These are phyloP conservation scores for Globisporangium rhizosaccharum DNA, from an alignment of 352 stramenopile species.

Conservation along the genomic window DNA sequence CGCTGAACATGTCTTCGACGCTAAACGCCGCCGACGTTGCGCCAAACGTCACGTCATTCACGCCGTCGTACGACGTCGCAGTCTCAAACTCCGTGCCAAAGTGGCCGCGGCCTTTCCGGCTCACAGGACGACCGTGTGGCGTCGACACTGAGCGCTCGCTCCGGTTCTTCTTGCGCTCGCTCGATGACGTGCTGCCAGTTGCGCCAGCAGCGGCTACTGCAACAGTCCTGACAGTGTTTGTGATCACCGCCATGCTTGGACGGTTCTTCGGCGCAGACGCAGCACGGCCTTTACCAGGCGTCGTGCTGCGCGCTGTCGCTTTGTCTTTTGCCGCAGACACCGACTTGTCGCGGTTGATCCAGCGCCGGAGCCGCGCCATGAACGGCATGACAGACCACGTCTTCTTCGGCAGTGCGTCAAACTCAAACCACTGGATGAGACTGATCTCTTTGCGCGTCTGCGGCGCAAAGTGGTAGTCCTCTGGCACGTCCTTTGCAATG, in stretches of 20 bases:
- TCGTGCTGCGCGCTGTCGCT: slow-evolving; percentile 19
- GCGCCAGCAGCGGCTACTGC: neutral
- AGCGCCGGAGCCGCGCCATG: slow-evolving; percentile 85
- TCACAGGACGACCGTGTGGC: slow-evolving; percentile 43
- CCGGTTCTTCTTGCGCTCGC: slow-evolving; percentile 27
- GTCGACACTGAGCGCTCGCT: slow-evolving; percentile 68
- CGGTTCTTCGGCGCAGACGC: slow-evolving; percentile 75
- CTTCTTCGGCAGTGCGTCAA: slow-evolving; percentile 89
- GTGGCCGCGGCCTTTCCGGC: slow-evolving; percentile 52
- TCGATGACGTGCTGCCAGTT: slow-evolving; percentile 4
- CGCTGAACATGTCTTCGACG: slow-evolving; percentile 94
- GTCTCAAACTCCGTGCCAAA: slow-evolving; percentile 83
- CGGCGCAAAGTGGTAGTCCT: slow-evolving; percentile 90
- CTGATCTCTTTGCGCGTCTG: slow-evolving; percentile 95
- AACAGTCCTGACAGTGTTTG: slow-evolving; percentile 18
- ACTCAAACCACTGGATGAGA: slow-evolving; percentile 88
- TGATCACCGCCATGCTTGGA: slow-evolving; percentile 30
- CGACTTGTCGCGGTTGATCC: slow-evolving; percentile 79
- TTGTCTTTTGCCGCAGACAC: slow-evolving; percentile 38
- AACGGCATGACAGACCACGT: slow-evolving; percentile 94
- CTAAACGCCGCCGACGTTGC: slow-evolving; percentile 67
- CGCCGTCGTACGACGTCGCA: slow-evolving; percentile 72
- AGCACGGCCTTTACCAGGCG: slow-evolving; percentile 44
- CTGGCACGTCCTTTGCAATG: slow-evolving; percentile 85
- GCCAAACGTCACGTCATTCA: slow-evolving; percentile 89